Evolutionary conservation across 176 grass and related monocot genomes (phyloP), one percentile per base, ranked within the genome.

Genomic region (Avena insularis): DNA sequence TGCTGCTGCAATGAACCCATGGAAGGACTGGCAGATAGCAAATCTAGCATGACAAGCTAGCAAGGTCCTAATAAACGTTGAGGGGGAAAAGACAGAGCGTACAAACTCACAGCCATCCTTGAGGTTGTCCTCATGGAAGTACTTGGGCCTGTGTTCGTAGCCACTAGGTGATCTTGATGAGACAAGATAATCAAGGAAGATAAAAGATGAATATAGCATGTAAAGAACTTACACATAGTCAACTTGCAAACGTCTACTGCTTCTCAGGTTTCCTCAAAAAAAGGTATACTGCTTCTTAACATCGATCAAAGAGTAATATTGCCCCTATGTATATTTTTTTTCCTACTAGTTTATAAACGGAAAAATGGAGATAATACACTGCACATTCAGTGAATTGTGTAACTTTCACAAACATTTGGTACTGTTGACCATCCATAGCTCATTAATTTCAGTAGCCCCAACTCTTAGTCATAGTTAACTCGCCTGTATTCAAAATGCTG

Each of bases 41-140:
- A 48, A 10, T 48, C 46, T 48, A 48, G 46, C 9, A 10, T 9
- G 20, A 60, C 59, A 62, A 67, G 64, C 63, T 13, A 66, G 63
- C 27, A 33, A 33, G 29, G 31, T 6, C 53, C 27, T 35, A 66
- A 33, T 49, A 61, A 70, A n/a, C 40, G 13, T 17, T 6, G 74
- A 27, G 13, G 9, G 21, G 31, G n/a, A 40, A 12, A 66, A 60
- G 38, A 43, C 55, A 1, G 65, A 67, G 77, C 3, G 0, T 3
- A 4, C 11, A 11, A 50, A 11, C 90, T 91, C 68, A 95, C 93
- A 38, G 47, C 91, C 91, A 83, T 95, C 89, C 83, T 88, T 86
- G 72, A 95, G 92, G 87, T 95, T 90, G 70, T 93, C 89, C 92
- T 90, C 86, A 56, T 82, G 92, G 84, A 95, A 97, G 53, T 91